Conservation (phyloP, 75 land plant genomes). For the Selaginella tamariscina region DNA sequence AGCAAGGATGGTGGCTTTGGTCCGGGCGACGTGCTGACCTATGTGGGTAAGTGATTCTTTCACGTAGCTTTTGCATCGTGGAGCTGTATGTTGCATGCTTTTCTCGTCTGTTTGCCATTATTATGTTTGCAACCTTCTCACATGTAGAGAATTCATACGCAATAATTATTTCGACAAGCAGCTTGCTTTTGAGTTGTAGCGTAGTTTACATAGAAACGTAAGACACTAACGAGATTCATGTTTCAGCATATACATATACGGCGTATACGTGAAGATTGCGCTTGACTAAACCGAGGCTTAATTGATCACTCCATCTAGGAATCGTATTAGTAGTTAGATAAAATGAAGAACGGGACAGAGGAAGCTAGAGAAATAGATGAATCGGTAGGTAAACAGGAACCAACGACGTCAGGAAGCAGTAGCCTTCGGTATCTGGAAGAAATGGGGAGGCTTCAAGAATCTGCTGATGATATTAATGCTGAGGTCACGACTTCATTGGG, state of each 20-base stretch:
- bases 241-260: background rate
- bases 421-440: background rate
- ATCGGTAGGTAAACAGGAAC: too few relatives aligned
- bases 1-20: background rate
- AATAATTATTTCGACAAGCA: background rate
- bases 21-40: background rate
- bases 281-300: too few relatives aligned
- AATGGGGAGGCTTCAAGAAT: background rate
- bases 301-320: too few relatives aligned
- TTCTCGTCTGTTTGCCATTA: background rate
- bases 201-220: too few relatives aligned
- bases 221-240: too few relatives aligned
- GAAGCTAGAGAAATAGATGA: too few relatives aligned
- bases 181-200: too few relatives aligned
- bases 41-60: constrained; percentile 1
- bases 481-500: background rate
- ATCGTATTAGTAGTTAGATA: too few relatives aligned
- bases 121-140: background rate
- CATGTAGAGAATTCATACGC: background rate
- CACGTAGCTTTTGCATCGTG: background rate
- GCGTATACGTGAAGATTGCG: background rate
- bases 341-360: too few relatives aligned
- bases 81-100: background rate
- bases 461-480: background rate
- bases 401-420: too few relatives aligned